Evolutionary conservation across 345 rosid genomes (phyloP).

Genomic region (Brassica juncea): DNA sequence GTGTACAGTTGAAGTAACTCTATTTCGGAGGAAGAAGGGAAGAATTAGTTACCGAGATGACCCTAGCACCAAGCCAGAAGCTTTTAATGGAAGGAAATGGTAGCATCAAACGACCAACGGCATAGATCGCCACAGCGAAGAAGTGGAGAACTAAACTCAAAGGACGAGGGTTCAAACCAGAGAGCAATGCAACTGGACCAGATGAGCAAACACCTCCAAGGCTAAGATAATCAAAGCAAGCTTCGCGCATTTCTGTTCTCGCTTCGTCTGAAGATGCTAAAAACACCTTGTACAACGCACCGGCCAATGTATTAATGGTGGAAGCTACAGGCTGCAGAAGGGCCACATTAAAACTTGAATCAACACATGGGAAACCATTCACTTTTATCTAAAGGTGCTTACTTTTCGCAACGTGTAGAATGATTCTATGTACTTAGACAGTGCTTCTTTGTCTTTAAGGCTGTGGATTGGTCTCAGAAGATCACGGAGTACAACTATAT

Average conservation of each 20-base stretch:
- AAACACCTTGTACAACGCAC: slow-evolving; percentile 36
- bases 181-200: slow-evolving; percentile 44
- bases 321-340: slow-evolving; percentile 42
- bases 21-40: background rate
- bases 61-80: slow-evolving; percentile 36
- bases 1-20: background rate
- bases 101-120: slow-evolving; percentile 37
- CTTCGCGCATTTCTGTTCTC: slow-evolving; percentile 41
- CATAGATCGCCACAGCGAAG: slow-evolving; percentile 40
- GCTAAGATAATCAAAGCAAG: slow-evolving; percentile 44
- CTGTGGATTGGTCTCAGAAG: slow-evolving; percentile 47
- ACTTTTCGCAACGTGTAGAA: slow-evolving; percentile 59
- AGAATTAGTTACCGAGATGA: slow-evolving; percentile 35
- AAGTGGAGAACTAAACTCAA: slow-evolving; percentile 41
- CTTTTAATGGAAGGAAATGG: slow-evolving; percentile 45
- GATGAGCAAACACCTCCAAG: slow-evolving; percentile 44
- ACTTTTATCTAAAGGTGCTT: slow-evolving; percentile 3
- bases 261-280: slow-evolving; percentile 40
- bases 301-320: slow-evolving; percentile 49
- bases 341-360: background rate
- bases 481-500: slow-evolving; percentile 53
- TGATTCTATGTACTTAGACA: slow-evolving; percentile 50
- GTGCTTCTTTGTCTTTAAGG: slow-evolving; percentile 45
- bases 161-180: slow-evolving; percentile 46
- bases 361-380: background rate